Base-by-base conservation (phyloP, 2,329 filamentous ascomycete species). In the Neobulgaria alba region DNA sequence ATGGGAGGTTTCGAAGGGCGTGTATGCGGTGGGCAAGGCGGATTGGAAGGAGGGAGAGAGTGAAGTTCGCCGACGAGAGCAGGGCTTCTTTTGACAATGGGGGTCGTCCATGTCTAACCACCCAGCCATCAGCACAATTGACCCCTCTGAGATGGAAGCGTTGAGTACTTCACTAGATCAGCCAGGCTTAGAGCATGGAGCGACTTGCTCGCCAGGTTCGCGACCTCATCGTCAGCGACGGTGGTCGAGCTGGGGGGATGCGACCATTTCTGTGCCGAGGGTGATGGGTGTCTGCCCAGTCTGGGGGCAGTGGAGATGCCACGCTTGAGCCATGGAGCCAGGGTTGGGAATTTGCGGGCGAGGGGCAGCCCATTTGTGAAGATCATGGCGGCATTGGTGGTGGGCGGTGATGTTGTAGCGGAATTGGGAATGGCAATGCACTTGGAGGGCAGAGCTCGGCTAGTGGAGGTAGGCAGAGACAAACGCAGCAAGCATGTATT, bases 1-100 rank as follows among this genome's bases (percentile, higher is more conserved):
- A 98, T 0, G 92, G 92, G 7, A 98, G 77, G 60, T 94, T 95
- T 49, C 89, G 82, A 14, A 98, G 71, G 32, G 88, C 87, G 61
- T 95, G 85, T 50, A 98, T 94, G 42, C 92, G 86, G 61, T 93
- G 87, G 18, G 92, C 92, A 18, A 98, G 79, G 29, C 92, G 86
- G 36, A 92, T 85, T 10, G 92, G 92, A 8, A 96, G 79, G 39
- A 95, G 83, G 19, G 82, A 85, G 51, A 96, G 82, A 10, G 92
- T 94, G 67, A 96, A 96, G 67, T 95, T 95, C 48, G 92, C 92
- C 2, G 89, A 95, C 29, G 82, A 79, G 55, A 95, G 79, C 41
- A 98, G 76, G 16, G 86, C 84, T 29, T 81, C 72, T 41, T 82
- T 76, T 3, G 85, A 85, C 38, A 96, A 75, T 0, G 92, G 89